Evolutionary conservation across 805 yeast genomes (phyloP).

Genomic region (Kluyveromyces starmeri): DNA sequence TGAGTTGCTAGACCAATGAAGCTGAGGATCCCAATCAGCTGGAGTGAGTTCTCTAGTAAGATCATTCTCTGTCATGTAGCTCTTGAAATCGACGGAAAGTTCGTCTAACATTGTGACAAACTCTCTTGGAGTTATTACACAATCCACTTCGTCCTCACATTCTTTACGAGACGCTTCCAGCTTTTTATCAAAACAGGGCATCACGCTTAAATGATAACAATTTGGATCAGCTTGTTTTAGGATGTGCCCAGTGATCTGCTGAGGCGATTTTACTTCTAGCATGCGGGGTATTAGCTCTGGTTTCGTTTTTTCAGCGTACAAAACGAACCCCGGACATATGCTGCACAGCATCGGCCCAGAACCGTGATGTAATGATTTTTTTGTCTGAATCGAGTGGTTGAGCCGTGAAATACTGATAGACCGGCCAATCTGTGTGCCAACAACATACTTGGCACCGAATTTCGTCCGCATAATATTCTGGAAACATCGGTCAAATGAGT

Average conservation of each 20-base stretch:
- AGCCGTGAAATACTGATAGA: constrained; percentile 50
- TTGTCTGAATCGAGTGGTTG: constrained; percentile 30
- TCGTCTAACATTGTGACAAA: constrained; percentile 63
- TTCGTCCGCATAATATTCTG: constrained; percentile 42
- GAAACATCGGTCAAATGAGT: constrained; percentile 52
- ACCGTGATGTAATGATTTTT: constrained; percentile 7
- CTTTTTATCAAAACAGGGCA: constrained; percentile 98
- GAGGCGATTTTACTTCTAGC: constrained; percentile 78
- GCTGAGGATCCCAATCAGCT: constrained; percentile 29
- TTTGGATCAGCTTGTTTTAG: constrained; percentile 43
- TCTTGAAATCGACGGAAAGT: constrained; percentile 29
- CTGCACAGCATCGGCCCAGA: constrained; percentile 53
- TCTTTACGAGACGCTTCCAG: constrained; percentile 88
- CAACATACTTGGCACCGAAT: constrained; percentile 64
- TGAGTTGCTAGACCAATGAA: constrained; percentile 62
- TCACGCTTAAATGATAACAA: constrained; percentile 74
- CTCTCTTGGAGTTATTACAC: constrained; percentile 90
- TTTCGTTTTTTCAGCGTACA: constrained; percentile 93
- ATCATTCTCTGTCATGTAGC: constrained; percentile 4
- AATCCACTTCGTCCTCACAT: constrained; percentile 66
- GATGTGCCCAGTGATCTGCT: constrained; percentile 80
- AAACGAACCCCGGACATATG: constrained; percentile 93
- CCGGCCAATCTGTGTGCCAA: constrained; percentile 81
- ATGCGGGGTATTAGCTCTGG: constrained; percentile 68
- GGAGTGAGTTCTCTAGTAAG: constrained; percentile 14